Evolutionary conservation across 805 yeast genomes (phyloP), one percentile per base, ranked within the genome.

Genomic region (Maudiozyma turicensis): DNA sequence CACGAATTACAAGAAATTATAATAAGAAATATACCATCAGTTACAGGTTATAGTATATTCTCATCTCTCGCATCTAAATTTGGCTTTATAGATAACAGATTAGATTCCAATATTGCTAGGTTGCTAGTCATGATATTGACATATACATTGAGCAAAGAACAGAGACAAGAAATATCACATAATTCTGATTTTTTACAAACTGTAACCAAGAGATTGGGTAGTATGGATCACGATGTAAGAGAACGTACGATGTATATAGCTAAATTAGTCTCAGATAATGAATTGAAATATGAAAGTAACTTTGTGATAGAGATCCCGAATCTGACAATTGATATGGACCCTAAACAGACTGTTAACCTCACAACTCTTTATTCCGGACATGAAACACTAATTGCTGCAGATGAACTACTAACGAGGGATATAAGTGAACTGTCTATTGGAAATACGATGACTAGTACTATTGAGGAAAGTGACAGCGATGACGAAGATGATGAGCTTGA

Each of bases 191-290:
- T 65, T 43, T 40, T 66, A 31, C 54, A 62, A 47, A 58, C 60
- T 11, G 58, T 66, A 3, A 65, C 69, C 0, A 53, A 52, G 34
- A 53, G 69, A 28, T 49, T 66, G 28, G 46, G 48, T 31, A 55
- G 61, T 44, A 56, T 58, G 41, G 54, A 57, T 35, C 32, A 44
- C 9, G 38, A 15, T 9, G 49, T 63, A 8, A 54, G 68, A 34
- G 69, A 67, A 43, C 51, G 68, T 13, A 65, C 70, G 3, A 66
- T 65, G 71, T 58, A 48, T 49, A 51, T 67, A 28, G 68, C 68
- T 7, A 66, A 64, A 46, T 39, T 54, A 8, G 48, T 61, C 8
- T 53, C 69, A 2, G 48, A 55, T 39, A 55, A 54, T 28, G 54
- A 51, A 32, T 44, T 66, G 10, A 50, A 60, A 26, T 66, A 58